A percentile compares a stretch with the other conserved stretches of the same genome.
Evolutionary conservation across 140 eudicot genomes (phyloP).

Genomic region (Stevia rebaudiana): DNA sequence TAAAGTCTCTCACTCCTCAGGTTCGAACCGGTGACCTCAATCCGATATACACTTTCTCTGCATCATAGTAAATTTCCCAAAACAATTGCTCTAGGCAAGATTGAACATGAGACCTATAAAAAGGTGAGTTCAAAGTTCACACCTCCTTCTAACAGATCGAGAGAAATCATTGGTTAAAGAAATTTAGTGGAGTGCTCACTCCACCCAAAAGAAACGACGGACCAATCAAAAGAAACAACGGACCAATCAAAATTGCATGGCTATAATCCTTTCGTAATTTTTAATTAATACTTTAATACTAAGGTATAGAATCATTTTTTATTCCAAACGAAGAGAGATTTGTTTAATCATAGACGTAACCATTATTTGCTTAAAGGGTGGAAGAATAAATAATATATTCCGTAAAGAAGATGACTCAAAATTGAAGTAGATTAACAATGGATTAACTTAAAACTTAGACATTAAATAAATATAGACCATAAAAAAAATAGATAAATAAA

Average conservation of each 20-base stretch:
- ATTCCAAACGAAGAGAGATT: constrained; percentile 7
- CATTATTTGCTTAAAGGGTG: constrained; percentile 25
- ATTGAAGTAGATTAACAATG: background rate
- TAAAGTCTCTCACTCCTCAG: too few species aligned
- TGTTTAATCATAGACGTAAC: constrained; percentile 17
- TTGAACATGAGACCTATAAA: too few species aligned
- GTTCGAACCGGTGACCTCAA: too few species aligned
- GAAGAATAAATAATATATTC: constrained; percentile 23
- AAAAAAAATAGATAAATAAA: too few species aligned
- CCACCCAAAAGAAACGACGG: background rate
- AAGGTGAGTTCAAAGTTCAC: too few species aligned
- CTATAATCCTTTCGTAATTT: constrained; percentile 16
- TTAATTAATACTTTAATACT: constrained; percentile 3
- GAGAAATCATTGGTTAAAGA: too few species aligned
- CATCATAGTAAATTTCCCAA: too few species aligned
- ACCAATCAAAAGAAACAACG: constrained; percentile 30
- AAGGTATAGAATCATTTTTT: background rate
- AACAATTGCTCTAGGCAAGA: too few species aligned
- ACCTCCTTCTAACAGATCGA: too few species aligned
- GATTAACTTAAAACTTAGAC: background rate
- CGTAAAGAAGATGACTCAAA: constrained; percentile 9
- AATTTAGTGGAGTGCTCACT: too few species aligned
- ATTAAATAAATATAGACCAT: too few species aligned
- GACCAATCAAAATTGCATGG: constrained; percentile 15
- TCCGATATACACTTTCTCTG: too few species aligned